These are phyloP conservation scores for Fusarium sp. DNA, from an alignment of 2,329 filamentous ascomycete genomes.

Conservation along the genomic window DNA sequence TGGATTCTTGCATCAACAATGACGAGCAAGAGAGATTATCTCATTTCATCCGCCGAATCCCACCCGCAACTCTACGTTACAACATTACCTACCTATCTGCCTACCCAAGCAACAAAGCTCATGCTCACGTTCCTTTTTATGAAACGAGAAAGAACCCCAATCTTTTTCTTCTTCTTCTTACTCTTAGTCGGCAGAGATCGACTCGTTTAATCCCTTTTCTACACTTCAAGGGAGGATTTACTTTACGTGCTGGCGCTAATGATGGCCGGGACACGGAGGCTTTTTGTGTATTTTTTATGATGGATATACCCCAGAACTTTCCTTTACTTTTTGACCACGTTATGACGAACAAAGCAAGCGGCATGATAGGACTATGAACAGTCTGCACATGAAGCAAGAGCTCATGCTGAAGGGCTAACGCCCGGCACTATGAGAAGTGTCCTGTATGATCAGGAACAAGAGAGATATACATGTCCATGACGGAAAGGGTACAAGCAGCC, in stretches of 20 bases:
- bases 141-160: constrained; percentile 19
- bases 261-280: constrained; percentile 29
- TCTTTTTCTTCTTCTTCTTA: constrained; percentile 30
- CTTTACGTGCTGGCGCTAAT: constrained; percentile 20
- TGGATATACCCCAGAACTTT: constrained; percentile 48
- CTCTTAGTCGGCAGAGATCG: constrained; percentile 28
- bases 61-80: neutral
- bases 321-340: constrained; percentile 33
- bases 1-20: constrained; percentile 25
- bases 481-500: constrained; percentile 9
- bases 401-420: constrained; percentile 14
- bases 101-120: neutral
- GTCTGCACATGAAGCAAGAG: constrained; percentile 17
- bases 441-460: constrained; percentile 13
- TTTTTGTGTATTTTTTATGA: constrained; percentile 41
- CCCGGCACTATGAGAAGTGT: constrained; percentile 7
- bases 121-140: constrained; percentile 24
- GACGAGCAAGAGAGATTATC: constrained; percentile 13
- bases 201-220: constrained; percentile 19
- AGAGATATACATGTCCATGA: constrained; percentile 16
- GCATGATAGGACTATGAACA: constrained; percentile 15
- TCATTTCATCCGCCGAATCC: constrained; percentile 20
- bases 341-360: constrained; percentile 32
- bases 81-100: neutral
- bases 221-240: constrained; percentile 13